Base-by-base conservation (phyloP, 176 grass and related monocot species). In the Aegilops speltoides region DNA sequence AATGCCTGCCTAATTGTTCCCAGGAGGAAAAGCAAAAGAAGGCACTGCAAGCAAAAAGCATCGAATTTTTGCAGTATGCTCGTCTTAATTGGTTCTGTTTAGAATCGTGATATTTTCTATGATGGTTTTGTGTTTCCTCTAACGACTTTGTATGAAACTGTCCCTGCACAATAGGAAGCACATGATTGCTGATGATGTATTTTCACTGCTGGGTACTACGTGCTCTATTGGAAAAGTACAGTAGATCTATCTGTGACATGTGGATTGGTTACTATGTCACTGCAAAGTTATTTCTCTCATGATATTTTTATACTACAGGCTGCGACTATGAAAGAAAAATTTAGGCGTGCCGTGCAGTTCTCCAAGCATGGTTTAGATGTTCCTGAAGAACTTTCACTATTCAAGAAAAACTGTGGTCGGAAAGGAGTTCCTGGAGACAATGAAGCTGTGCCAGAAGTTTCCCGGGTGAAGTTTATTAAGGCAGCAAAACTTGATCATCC, bases 1-100 rank as follows among this genome's bases (percentile, higher is more conserved):
- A 19, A 56, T 67, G 6, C 36, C 28, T 22, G 29, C 77, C 12
- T 72, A 23, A n/a, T 82, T 89, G 14, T 34, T 6, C 17, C 24
- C 85, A 95, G 95, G 95, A 95, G 77, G 91, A 98, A 82, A 95
- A 92, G 77, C 63, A 85, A 68, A 89, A 90, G 77, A 95, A 98
- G 87, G 24, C 89, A 20, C 54, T 95, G 67, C 91, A 89, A 87
- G 87, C 87, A 79, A 85, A 81, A 90, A 93, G 91, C 61, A 81
- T 98, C 32, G 67, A 90, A 62, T 87, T 90, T 90, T 90, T 98
- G 24, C 83, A 60, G 95, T 98, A 90, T 86, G 91, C 38, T 82
- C 37, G 26, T 9, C 68, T 69, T 68, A 65, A 80, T 70, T 67
- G 75, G 41, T 61, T 89, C n/a, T 89, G 48, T 71, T 22, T 52